phyloP scores from a whole-genome alignment of 805 yeast species.

The Sungouiozyma ichnusensis region DNA sequence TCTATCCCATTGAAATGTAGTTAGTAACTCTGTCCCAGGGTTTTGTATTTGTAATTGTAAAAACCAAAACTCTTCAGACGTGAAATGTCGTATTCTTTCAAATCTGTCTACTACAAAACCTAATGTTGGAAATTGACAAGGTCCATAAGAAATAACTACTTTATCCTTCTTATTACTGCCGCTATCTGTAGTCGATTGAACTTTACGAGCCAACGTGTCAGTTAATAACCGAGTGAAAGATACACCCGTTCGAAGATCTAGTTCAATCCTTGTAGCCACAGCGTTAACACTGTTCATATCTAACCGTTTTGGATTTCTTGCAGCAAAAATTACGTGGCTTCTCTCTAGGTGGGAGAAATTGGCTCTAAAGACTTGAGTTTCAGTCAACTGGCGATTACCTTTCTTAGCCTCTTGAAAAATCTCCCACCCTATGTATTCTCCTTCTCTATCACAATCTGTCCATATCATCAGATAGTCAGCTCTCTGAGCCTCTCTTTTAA shows the following conservation, averaged over 20 bases:
- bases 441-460: constrained; percentile 98
- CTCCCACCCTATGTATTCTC: constrained; percentile 86
- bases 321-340: constrained; percentile 64
- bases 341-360: constrained; percentile 80
- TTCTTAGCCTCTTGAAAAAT: constrained; percentile 58
- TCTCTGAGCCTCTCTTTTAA: constrained; percentile 48
- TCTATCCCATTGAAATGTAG: constrained; percentile 60
- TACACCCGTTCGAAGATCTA: constrained; percentile 82
- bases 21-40: constrained; percentile 26
- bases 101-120: constrained; percentile 94
- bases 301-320: constrained; percentile 50
- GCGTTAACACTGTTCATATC: constrained; percentile 71
- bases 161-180: constrained; percentile 11
- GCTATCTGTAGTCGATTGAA: constrained; percentile 7
- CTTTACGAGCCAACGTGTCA: constrained; percentile 32
- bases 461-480: constrained; percentile 73
- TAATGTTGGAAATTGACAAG: constrained; percentile 93
- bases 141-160: constrained; percentile 59
- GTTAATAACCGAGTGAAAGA: constrained; percentile 74
- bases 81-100: constrained; percentile 59
- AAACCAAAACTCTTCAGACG: constrained; percentile 74
- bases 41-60: constrained; percentile 44
- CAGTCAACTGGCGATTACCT: constrained; percentile 31
- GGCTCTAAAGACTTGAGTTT: constrained; percentile 57
- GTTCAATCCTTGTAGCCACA: constrained; percentile 73